These are phyloP conservation scores for Penicillium sp. DNA, from an alignment of 2,329 filamentous ascomycete species.

Conservation along the genomic window DNA sequence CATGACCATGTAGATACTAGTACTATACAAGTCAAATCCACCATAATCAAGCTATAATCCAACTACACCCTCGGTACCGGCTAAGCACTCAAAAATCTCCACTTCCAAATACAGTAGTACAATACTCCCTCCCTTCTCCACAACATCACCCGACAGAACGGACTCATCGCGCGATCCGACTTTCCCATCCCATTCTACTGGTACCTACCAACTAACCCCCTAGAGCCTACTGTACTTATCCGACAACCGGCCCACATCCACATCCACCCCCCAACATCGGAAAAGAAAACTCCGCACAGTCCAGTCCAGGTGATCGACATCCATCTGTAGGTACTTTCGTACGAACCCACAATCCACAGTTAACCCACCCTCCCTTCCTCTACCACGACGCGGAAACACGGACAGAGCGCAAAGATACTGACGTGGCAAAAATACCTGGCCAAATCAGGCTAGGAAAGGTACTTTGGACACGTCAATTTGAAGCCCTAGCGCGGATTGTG, in stretches of 20 bases:
- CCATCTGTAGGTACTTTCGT: background rate
- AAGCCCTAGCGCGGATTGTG: background rate
- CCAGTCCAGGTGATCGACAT: background rate
- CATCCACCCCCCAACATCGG: background rate
- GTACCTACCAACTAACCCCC: background rate
- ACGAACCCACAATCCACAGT: background rate
- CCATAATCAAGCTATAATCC: background rate
- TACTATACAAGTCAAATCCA: background rate
- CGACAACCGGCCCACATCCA: background rate
- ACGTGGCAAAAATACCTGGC: slow-evolving; percentile 9
- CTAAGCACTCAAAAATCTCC: background rate
- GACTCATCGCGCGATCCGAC: background rate
- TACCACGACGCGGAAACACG: background rate
- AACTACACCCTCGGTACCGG: no score
- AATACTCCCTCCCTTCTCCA: background rate
- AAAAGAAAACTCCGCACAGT: background rate
- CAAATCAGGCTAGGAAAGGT: background rate
- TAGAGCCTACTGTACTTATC: background rate
- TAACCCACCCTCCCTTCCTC: background rate
- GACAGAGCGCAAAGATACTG: slow-evolving; percentile 4
- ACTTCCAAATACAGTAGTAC: background rate
- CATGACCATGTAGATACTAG: background rate
- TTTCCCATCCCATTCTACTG: background rate
- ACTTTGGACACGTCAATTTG: slow-evolving; percentile 7
- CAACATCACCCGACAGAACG: slow-evolving; percentile 1